Conservation (phyloP, 2,329 filamentous ascomycete genomes). For the Diplocarpon mali region DNA sequence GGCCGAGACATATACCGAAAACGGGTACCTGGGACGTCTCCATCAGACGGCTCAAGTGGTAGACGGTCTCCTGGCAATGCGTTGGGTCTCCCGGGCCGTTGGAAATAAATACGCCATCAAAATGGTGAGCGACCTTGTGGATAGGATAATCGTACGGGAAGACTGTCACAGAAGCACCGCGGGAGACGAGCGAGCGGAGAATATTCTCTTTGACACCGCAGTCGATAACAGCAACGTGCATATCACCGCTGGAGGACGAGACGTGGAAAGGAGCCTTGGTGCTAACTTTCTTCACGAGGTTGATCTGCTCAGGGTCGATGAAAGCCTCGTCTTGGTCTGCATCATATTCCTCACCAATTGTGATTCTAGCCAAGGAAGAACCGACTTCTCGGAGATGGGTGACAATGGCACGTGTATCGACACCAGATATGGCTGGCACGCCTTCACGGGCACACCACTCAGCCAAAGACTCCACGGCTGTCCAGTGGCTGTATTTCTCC, state of each 20-base stretch:
- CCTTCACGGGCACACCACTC: constrained; percentile 96
- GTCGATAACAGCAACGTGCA: constrained; percentile 90
- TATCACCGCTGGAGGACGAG: constrained; percentile 68
- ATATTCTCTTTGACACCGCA: constrained; percentile 99
- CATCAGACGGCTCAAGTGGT: constrained; percentile 85
- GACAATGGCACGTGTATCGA: constrained; percentile 94
- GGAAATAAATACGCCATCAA: constrained; percentile 97
- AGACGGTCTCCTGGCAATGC: constrained; percentile 88
- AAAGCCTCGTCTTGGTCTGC: constrained; percentile 96
- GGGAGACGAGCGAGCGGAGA: constrained; percentile 81
- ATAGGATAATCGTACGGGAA: constrained; percentile 97
- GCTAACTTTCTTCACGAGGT: constrained; percentile 90
- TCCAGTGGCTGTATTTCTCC: constrained; percentile 95
- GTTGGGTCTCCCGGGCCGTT: constrained; percentile 97
- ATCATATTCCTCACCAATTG: constrained; percentile 94
- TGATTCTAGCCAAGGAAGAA: constrained; percentile 89
- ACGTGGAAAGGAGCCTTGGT: constrained; percentile 98
- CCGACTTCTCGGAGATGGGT: constrained; percentile 93
- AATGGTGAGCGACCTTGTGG: constrained; percentile 96
- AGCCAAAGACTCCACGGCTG: constrained; percentile 83
- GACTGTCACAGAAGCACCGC: constrained; percentile 83
- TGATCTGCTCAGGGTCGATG: constrained; percentile 90
- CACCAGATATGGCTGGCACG: constrained; percentile 89
- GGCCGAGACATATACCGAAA: constrained; percentile 96
- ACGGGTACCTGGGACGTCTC: constrained; percentile 82